Evolutionary conservation across 768 basidiomycete genomes (phyloP), one percentile per base, ranked within the genome.

Genomic region (Amanita molliuscula): DNA sequence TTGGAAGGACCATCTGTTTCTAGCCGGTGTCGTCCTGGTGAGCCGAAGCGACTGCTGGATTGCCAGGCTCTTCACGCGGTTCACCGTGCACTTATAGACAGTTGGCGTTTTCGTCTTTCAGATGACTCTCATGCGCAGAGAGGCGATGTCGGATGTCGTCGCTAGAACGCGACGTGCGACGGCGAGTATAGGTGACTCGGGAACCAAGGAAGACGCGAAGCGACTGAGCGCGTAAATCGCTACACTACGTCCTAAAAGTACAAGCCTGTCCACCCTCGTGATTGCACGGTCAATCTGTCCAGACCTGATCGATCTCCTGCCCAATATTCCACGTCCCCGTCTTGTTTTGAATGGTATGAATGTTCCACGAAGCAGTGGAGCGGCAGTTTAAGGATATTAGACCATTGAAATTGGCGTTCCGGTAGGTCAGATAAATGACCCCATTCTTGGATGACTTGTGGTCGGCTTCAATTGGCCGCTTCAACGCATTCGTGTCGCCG

Each of bases 401-500:
- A 5, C 79, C 80, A 54, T 62, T 71, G 62, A 73, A 78, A 41
- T 70, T 66, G 10, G 78, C 67, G 26, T 77, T 63, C 50, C 65
- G 65, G 61, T 82, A 82, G 3, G 69, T 77, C 43, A 83, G 62
- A 62, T 79, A 76, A 59, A 81, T 59, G 47, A 80, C 76, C 5
- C 70, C 79, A 52, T 73, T 75, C 55, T 65, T 63, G 13, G 74
- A 66, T 4, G 76, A 75, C 43, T 67, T 62, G 56, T 81, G 81
- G 16, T 56, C 59, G 53, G 63, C 73, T 36, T 65, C 57, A 54
- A 82, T 78, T 9, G 70, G 73, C 7, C 78, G 69, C 56, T 74
- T 71, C 53, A 55, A 59, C 8, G 42, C 42, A 5, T 61, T 63
- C 47, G 66, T 63, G 53, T 71, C 61, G 42, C 60, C 57, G 49